These are phyloP conservation scores for Plasmopara halstedii DNA, from an alignment of 352 stramenopile species.

Conservation along the genomic window DNA sequence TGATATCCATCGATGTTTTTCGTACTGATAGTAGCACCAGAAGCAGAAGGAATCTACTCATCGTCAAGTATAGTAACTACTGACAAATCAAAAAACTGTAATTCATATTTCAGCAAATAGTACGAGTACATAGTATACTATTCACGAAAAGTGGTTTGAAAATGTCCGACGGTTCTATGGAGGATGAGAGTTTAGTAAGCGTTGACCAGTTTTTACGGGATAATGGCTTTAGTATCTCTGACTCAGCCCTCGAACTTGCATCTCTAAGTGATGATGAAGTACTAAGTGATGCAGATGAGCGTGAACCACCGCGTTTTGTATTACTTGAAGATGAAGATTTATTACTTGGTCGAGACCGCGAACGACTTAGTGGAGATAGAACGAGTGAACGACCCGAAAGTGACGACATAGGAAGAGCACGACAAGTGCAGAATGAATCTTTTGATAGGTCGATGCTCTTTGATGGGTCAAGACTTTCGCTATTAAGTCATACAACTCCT, in stretches of 20 bases:
- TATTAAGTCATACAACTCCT: slow-evolving; percentile 1
- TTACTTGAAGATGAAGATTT: slow-evolving; percentile 51
- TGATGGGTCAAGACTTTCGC: slow-evolving; percentile 29
- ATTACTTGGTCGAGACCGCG: slow-evolving; percentile 11
- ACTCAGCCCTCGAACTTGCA: slow-evolving; percentile 19
- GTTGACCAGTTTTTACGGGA: slow-evolving; percentile 77
- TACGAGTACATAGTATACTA: too few species aligned
- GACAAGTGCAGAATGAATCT: slow-evolving; percentile 16
- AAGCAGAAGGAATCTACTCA: neutral
- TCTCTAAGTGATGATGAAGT: slow-evolving; percentile 36
- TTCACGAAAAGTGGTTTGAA: too few species aligned
- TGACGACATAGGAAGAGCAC: neutral
- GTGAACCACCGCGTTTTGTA: slow-evolving; percentile 45
- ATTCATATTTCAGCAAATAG: too few species aligned
- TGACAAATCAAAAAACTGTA: too few species aligned
- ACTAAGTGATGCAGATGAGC: slow-evolving; percentile 29
- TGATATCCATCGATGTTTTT: slow-evolving; percentile 7
- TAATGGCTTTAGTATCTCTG: slow-evolving; percentile 60
- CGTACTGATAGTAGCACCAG: slow-evolving; percentile 16
- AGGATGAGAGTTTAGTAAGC: slow-evolving; percentile 52
- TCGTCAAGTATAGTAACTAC: neutral
- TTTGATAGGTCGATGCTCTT: slow-evolving; percentile 54
- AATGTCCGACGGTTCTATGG: too few species aligned
- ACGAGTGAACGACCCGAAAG: slow-evolving; percentile 12
- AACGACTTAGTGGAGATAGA: slow-evolving; percentile 14